These are phyloP conservation scores for Fusarium cicatricum DNA, from an alignment of 2,329 filamentous ascomycete genomes.

Conservation along the genomic window DNA sequence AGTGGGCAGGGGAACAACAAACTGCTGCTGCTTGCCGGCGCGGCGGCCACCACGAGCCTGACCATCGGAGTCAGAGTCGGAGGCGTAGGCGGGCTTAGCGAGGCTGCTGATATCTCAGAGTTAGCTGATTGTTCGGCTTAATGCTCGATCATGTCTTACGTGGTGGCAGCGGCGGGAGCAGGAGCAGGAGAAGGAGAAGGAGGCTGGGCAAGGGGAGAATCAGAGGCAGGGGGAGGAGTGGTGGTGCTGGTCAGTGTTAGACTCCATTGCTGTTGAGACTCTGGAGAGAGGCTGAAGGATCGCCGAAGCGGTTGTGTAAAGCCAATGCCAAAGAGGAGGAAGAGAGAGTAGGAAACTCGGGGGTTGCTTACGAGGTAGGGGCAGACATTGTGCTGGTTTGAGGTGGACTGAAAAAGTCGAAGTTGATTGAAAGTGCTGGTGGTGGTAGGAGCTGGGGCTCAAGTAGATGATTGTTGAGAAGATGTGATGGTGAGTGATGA, in stretches of 20 bases:
- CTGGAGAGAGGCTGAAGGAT: conserved; percentile 5
- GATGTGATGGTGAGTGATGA: conserved; percentile 36
- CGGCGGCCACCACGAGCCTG: conserved; percentile 44
- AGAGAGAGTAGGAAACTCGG: not conserved
- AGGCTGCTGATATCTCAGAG: conserved; percentile 22
- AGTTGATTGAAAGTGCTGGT: conserved; percentile 16
- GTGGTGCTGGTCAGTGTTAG: conserved; percentile 37
- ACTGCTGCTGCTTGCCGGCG: conserved; percentile 35
- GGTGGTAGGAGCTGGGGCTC: conserved; percentile 32
- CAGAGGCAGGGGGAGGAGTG: conserved; percentile 30
- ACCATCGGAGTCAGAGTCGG: conserved; percentile 44
- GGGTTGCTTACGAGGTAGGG: conserved; percentile 37
- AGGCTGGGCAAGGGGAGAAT: conserved; percentile 33
- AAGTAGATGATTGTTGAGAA: conserved; percentile 37
- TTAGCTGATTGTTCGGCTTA: conserved; percentile 20
- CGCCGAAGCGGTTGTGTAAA: conserved; percentile 12
- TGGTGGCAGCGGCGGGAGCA: conserved; percentile 22
- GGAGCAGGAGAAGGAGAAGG: conserved; percentile 29
- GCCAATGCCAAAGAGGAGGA: not conserved
- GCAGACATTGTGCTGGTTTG: conserved; percentile 40
- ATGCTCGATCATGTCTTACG: conserved; percentile 28
- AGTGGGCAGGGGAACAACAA: conserved; percentile 43
- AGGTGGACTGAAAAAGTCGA: conserved; percentile 31
- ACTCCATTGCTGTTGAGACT: conserved; percentile 18
- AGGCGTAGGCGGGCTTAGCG: conserved; percentile 43